Evolutionary conservation across 2,329 filamentous ascomycete genomes (phyloP).

Genomic region (Trichoderma simmonsii): DNA sequence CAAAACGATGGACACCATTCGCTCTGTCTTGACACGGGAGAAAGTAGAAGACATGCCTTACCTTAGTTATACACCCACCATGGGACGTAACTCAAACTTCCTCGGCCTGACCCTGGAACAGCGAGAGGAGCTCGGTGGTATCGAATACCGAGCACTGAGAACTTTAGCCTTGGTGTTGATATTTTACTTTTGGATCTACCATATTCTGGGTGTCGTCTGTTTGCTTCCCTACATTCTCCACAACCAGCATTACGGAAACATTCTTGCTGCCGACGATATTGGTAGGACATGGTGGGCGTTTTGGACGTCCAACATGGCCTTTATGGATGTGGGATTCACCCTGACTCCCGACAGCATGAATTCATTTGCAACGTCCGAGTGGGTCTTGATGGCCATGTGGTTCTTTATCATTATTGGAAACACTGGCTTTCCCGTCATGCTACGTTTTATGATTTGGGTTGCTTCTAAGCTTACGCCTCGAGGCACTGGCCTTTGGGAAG

Average conservation of each 20-base stretch:
- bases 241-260: slow-evolving; percentile 56
- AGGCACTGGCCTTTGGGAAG: slow-evolving; percentile 76
- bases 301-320: slow-evolving; percentile 82
- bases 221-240: slow-evolving; percentile 78
- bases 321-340: slow-evolving; percentile 93
- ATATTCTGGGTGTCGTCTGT: slow-evolving; percentile 69
- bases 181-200: slow-evolving; percentile 80
- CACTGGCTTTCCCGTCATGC: slow-evolving; percentile 91
- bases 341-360: slow-evolving; percentile 92
- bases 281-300: slow-evolving; percentile 85
- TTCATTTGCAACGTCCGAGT: slow-evolving; percentile 75
- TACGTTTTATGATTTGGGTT: slow-evolving; percentile 89
- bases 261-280: slow-evolving; percentile 62
- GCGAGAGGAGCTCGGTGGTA: slow-evolving; percentile 89
- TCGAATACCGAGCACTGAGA: slow-evolving; percentile 91
- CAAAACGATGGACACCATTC: slow-evolving; percentile 58
- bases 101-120: slow-evolving; percentile 85
- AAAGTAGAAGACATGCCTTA: slow-evolving; percentile 69
- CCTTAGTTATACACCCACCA: slow-evolving; percentile 87
- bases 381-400: slow-evolving; percentile 71
- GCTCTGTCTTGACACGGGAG: slow-evolving; percentile 53
- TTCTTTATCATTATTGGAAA: slow-evolving; percentile 94
- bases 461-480: slow-evolving; percentile 63
- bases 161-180: slow-evolving; percentile 76
- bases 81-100: slow-evolving; percentile 91